Base-by-base conservation (phyloP, 495 filamentous ascomycete genomes). In the Bathelium albidoporum region DNA sequence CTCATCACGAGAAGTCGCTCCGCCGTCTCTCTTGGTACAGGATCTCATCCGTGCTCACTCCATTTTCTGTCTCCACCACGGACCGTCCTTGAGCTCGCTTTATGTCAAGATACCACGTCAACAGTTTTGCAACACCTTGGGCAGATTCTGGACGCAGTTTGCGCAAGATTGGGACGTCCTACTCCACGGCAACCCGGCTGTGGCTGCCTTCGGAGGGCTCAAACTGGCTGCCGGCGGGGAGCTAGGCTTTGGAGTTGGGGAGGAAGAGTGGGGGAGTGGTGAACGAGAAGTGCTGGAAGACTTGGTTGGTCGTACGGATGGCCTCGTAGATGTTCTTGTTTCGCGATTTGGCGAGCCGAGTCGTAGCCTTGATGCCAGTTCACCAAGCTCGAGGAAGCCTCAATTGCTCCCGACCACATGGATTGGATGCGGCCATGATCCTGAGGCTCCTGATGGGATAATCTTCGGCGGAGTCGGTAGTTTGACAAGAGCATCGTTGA, bases 141-240 rank as follows among this genome's bases (percentile, higher is more conserved):
- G 88, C 43, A 83, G 85, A 18, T 97, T 89, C 71, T 99, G 95
- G 95, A 81, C 87, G 58, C 76, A 80, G 7, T 97, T 90, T 73
- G 77, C 89, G 2, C 83, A 83, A 68, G 86, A 81, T 10, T 99
- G 94, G 94, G 89, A 95, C 64, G 85, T 97, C 20, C 80, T 97
- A 49, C 78, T 97, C 41, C 87, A 90, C 70, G 94, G 92, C 22
- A 96, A 94, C 64, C 94, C 94, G 2, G 85, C 86, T 3, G 83
- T 86, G 3, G 86, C 86, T 62, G 81, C 95, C 2, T 89, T 89
- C 68, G 85, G 87, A 28, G 90, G 89, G 1, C 83, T 96, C 65
- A 96, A 96, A 74, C 83, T 97, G 49, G 90, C 94, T 18, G 89
- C 88, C 29, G 89, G 90, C 41, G 94, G 93, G 5, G 91, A 96